Evolutionary conservation across 2,329 filamentous ascomycete genomes (phyloP).

Genomic region (Paecilomyces niveus): DNA sequence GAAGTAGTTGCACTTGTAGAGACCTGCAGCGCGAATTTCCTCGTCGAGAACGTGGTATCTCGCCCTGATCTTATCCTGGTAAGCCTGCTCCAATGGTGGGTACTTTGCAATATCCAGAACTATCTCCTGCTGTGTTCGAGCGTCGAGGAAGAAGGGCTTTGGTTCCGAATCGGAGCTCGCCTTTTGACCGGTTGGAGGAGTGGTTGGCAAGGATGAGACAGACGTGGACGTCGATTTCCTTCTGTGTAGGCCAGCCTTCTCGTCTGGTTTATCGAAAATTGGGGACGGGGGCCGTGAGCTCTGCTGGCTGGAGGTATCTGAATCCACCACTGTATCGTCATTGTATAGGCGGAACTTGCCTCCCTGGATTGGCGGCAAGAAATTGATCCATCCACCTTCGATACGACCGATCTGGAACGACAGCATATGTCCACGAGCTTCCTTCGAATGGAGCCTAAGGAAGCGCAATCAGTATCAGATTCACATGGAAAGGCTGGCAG

Average conservation of each 20-base stretch:
- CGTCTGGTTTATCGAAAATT: conserved; percentile 49
- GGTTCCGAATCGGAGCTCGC: conserved; percentile 21
- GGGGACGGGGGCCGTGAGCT: conserved; percentile 53
- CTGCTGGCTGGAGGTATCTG: conserved; percentile 43
- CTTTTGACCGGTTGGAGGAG: conserved; percentile 14
- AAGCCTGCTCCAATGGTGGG: conserved; percentile 64
- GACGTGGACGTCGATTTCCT: conserved; percentile 22
- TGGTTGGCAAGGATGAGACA: conserved; percentile 22
- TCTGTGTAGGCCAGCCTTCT: conserved; percentile 26
- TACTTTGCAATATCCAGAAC: conserved; percentile 72
- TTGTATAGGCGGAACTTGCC: conserved; percentile 61
- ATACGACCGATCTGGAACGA: conserved; percentile 77
- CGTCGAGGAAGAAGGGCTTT: conserved; percentile 60
- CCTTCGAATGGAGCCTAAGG: conserved; percentile 69
- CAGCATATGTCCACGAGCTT: conserved; percentile 69
- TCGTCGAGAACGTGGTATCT: conserved; percentile 77
- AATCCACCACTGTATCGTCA: conserved; percentile 34
- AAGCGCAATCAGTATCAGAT: conserved; percentile 10
- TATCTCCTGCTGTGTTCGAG: conserved; percentile 66
- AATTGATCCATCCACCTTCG: conserved; percentile 78
- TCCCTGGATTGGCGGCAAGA: conserved; percentile 84
- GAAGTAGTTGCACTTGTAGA: conserved; percentile 78
- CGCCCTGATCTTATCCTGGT: conserved; percentile 65
- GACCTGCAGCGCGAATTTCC: conserved; percentile 62
- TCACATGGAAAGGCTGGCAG: conserved; percentile 6